These are phyloP conservation scores for Epichloe uncinata DNA, from an alignment of 2,329 filamentous ascomycete genomes.

Conservation along the genomic window DNA sequence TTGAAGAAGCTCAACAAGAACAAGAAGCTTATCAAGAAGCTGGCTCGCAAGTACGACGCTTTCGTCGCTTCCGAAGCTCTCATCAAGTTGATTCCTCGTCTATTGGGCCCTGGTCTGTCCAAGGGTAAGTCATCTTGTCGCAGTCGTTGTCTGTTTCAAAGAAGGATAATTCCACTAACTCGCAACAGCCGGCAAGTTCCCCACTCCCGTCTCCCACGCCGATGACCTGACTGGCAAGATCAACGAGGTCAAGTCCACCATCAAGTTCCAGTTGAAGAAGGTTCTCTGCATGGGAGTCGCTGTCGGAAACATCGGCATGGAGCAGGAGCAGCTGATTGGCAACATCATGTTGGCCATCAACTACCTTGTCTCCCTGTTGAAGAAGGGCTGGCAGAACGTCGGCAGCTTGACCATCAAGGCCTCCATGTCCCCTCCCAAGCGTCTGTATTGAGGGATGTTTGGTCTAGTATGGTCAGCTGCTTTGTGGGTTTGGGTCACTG, in stretches of 20 bases:
- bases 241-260: conserved; percentile 99
- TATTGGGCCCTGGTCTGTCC: conserved; percentile 94
- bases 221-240: conserved; percentile 93
- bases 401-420: conserved; percentile 99
- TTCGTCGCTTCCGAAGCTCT: conserved; percentile 94
- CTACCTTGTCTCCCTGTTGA: conserved; percentile 97
- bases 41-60: conserved; percentile 99
- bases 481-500: conserved; percentile 4
- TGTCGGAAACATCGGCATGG: conserved; percentile 97
- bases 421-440: conserved; percentile 97
- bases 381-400: conserved; percentile 99
- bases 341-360: conserved; percentile 99
- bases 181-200: conserved; percentile 87
- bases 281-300: conserved; percentile 99
- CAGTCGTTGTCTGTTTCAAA: not conserved
- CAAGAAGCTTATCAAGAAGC: conserved; percentile 99
- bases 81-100: conserved; percentile 99
- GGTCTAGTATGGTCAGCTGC: conserved; percentile 7
- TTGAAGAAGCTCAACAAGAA: conserved; percentile 99
- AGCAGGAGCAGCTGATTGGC: conserved; percentile 83
- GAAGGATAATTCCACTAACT: conserved; percentile 14
- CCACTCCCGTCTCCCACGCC: conserved; percentile 90
- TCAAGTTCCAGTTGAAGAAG: conserved; percentile 99
- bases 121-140: conserved; percentile 56
- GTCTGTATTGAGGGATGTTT: conserved; percentile 69